Evolutionary conservation across 2,329 filamentous ascomycete species (phyloP).

Genomic region (Cytospora piceae): DNA sequence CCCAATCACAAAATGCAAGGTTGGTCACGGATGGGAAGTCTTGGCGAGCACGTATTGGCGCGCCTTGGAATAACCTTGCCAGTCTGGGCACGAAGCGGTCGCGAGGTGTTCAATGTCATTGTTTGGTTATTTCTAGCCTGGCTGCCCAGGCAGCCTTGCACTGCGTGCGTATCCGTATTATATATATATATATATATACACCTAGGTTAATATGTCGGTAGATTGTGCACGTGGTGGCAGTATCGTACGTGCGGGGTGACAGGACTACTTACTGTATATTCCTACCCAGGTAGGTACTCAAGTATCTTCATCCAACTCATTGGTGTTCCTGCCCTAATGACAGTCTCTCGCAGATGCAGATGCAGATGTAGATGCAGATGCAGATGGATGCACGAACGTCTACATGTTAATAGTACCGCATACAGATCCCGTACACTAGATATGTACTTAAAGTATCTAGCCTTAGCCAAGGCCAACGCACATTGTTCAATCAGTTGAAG

Average conservation of each 20-base stretch:
- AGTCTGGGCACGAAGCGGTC: slow-evolving; percentile 18
- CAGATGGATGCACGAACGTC: too few relatives aligned
- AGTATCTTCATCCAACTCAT: neutral
- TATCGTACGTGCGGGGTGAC: neutral
- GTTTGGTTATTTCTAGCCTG: too few relatives aligned
- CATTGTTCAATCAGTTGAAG: too few relatives aligned
- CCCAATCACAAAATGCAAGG: neutral
- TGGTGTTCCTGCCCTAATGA: neutral
- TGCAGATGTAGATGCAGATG: too few relatives aligned
- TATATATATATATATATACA: neutral
- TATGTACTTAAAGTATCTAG: too few relatives aligned
- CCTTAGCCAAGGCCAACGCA: too few relatives aligned
- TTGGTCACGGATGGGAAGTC: slow-evolving; percentile 5
- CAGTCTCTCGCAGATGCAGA: too few relatives aligned
- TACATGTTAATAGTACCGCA: too few relatives aligned
- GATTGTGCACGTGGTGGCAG: neutral
- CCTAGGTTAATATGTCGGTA: too few relatives aligned
- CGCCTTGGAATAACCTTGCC: slow-evolving; percentile 5
- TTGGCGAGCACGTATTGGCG: slow-evolving; percentile 25
- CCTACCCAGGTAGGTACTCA: too few relatives aligned
- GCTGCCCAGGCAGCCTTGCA: neutral
- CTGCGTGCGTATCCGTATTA: too few relatives aligned
- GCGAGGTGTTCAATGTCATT: neutral
- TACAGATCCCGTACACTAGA: too few relatives aligned
- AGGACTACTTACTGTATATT: neutral